These are phyloP conservation scores for Lentinula sp. DNA, from an alignment of 768 basidiomycete species.

Conservation along the genomic window DNA sequence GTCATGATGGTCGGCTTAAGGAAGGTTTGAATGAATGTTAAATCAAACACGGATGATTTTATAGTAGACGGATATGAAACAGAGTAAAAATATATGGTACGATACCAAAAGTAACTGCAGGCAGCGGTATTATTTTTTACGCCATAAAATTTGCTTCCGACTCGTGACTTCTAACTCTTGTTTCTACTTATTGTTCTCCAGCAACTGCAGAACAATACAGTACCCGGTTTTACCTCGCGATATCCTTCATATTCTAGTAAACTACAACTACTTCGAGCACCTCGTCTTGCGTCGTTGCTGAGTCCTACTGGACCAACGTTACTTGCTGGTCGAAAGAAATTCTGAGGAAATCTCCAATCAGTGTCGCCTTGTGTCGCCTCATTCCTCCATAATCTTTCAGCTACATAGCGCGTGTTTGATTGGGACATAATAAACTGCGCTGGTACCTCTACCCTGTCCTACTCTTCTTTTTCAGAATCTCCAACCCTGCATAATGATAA, in stretches of 20 bases:
- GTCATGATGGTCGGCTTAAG: slow-evolving; percentile 18
- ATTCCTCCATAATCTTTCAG: background rate
- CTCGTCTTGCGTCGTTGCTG: too few relatives aligned
- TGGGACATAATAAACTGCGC: background rate
- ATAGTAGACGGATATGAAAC: slow-evolving; percentile 13
- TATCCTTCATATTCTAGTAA: background rate
- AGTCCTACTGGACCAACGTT: background rate
- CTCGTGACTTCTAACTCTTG: background rate
- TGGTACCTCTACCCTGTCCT: background rate
- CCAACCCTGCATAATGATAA: slow-evolving; percentile 8
- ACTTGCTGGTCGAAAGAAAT: background rate
- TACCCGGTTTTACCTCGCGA: background rate
- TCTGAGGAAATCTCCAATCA: background rate
- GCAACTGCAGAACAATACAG: too few relatives aligned
- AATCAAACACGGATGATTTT: slow-evolving; percentile 6
- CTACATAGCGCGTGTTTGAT: background rate
- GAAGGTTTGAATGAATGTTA: background rate
- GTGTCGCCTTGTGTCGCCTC: too few relatives aligned
- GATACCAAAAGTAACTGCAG: slow-evolving; percentile 1
- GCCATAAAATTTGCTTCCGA: background rate
- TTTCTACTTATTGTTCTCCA: background rate
- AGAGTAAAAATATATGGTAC: slow-evolving; percentile 13
- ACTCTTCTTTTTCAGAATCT: background rate
- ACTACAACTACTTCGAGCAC: too few relatives aligned
- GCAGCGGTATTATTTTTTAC: background rate